Evolutionary conservation across 768 basidiomycete genomes (phyloP).

Genomic region (Wakefieldia striispora): DNA sequence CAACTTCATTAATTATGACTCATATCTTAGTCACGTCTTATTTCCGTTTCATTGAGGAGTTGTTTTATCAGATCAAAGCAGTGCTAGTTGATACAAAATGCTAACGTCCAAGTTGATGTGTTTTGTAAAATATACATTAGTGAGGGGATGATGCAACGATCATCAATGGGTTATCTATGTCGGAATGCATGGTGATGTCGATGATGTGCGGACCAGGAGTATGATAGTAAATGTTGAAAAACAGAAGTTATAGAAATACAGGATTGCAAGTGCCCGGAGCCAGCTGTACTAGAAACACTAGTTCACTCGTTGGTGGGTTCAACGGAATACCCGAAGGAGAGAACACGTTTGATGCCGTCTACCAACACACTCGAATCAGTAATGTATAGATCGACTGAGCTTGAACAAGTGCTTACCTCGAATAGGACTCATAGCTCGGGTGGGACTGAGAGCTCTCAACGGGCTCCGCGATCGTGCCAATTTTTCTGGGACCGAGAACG

Average conservation of each 20-base stretch:
- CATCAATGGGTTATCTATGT: neutral
- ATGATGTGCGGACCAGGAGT: neutral
- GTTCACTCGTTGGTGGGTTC: slow-evolving; percentile 11
- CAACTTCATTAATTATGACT: slow-evolving; percentile 17
- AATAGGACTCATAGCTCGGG: slow-evolving; percentile 29
- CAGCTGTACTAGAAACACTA: neutral
- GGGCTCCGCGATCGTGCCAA: slow-evolving; percentile 12
- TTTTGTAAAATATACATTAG: neutral
- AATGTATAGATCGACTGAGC: neutral
- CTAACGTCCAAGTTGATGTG: neutral
- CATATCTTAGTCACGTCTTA: slow-evolving; percentile 17
- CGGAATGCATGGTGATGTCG: neutral
- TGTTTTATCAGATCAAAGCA: neutral
- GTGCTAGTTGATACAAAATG: neutral
- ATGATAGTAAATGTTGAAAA: neutral
- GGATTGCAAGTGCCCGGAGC: neutral
- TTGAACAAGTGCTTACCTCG: slow-evolving; percentile 12
- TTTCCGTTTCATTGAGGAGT: neutral
- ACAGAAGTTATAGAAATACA: neutral
- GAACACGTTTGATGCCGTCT: slow-evolving; percentile 31
- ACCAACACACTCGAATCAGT: slow-evolving; percentile 4
- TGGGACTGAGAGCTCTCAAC: slow-evolving; percentile 31
- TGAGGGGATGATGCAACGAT: neutral
- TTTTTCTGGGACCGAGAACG: neutral
- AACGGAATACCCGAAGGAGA: slow-evolving; percentile 18